A percentile compares a stretch with the other conserved stretches of the same genome.
Evolutionary conservation across 345 rosid species (phyloP).

Genomic region (Syzygium grande): DNA sequence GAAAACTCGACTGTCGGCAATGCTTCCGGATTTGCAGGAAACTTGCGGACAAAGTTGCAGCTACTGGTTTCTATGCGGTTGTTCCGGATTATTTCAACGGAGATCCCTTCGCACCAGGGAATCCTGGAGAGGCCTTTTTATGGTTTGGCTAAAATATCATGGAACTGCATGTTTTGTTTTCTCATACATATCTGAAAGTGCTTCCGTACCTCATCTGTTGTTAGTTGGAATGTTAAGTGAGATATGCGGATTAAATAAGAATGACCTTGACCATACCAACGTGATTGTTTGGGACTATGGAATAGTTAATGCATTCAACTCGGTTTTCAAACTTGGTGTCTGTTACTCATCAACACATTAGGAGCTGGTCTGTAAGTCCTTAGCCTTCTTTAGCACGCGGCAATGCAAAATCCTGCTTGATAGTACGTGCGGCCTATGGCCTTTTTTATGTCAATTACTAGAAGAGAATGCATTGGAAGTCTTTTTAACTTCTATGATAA

Average conservation of each 20-base stretch:
- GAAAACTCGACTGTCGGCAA: neutral
- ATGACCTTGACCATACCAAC: neutral
- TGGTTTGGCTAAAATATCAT: conserved; percentile 62
- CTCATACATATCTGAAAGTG: neutral
- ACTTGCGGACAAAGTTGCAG: conserved; percentile 72
- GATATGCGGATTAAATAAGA: neutral
- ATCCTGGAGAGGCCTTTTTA: conserved; percentile 28
- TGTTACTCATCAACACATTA: too few species aligned
- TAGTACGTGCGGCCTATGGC: neutral
- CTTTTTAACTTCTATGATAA: neutral
- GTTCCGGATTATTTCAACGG: conserved; percentile 65
- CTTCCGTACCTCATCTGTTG: too few species aligned
- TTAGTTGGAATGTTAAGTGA: neutral
- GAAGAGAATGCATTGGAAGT: neutral
- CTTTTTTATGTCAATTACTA: rapidly evolving
- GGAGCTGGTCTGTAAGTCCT: neutral
- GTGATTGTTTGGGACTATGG: too few species aligned
- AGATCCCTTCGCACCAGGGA: conserved; percentile 38
- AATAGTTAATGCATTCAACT: too few species aligned
- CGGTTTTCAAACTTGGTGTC: too few species aligned
- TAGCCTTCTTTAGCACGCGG: neutral
- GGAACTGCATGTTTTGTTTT: conserved; percentile 35
- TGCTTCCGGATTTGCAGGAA: conserved; percentile 25
- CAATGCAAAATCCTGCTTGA: neutral
- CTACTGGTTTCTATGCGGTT: conserved; percentile 58